These are phyloP conservation scores for Boeremia exigua DNA, from an alignment of 2,329 filamentous ascomycete species.

Conservation along the genomic window DNA sequence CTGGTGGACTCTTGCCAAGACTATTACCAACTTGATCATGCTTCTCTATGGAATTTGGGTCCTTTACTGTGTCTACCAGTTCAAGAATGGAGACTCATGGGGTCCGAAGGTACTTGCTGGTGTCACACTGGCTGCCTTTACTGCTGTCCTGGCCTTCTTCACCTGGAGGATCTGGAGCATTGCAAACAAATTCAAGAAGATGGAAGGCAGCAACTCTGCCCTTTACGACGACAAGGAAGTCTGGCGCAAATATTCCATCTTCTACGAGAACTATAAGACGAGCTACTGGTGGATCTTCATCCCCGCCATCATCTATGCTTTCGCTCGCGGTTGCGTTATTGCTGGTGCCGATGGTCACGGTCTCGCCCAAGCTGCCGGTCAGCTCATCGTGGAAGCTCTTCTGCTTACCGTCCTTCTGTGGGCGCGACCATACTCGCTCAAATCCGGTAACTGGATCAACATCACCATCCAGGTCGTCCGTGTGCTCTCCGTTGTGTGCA, in stretches of 20 bases:
- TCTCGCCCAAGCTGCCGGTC: slow-evolving; percentile 77
- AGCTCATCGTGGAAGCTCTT: slow-evolving; percentile 79
- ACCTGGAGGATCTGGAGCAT: slow-evolving; percentile 80
- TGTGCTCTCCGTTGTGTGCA: slow-evolving; percentile 84
- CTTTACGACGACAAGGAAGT: slow-evolving; percentile 89
- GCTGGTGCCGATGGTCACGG: slow-evolving; percentile 87
- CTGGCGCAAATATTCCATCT: slow-evolving; percentile 95
- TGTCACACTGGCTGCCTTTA: slow-evolving; percentile 81
- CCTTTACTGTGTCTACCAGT: slow-evolving; percentile 94
- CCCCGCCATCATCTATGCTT: slow-evolving; percentile 86
- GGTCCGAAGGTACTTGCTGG: slow-evolving; percentile 84
- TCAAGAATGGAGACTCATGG: slow-evolving; percentile 93
- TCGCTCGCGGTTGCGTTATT: slow-evolving; percentile 84
- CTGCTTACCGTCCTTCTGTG: slow-evolving; percentile 83
- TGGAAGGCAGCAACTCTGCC: slow-evolving; percentile 73
- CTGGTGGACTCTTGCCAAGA: slow-evolving; percentile 89
- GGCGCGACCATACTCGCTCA: slow-evolving; percentile 84
- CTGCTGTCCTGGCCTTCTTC: slow-evolving; percentile 80
- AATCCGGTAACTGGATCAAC: slow-evolving; percentile 90
- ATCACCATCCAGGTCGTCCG: slow-evolving; percentile 89
- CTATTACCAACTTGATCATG: slow-evolving; percentile 88
- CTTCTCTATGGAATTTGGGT: slow-evolving; percentile 95
- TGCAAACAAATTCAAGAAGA: slow-evolving; percentile 74
- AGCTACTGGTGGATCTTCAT: slow-evolving; percentile 98
- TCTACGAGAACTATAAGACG: slow-evolving; percentile 95